phyloP scores from a whole-genome alignment of 2,329 filamentous ascomycete genomes.

The Talaromyces rugulosus region DNA sequence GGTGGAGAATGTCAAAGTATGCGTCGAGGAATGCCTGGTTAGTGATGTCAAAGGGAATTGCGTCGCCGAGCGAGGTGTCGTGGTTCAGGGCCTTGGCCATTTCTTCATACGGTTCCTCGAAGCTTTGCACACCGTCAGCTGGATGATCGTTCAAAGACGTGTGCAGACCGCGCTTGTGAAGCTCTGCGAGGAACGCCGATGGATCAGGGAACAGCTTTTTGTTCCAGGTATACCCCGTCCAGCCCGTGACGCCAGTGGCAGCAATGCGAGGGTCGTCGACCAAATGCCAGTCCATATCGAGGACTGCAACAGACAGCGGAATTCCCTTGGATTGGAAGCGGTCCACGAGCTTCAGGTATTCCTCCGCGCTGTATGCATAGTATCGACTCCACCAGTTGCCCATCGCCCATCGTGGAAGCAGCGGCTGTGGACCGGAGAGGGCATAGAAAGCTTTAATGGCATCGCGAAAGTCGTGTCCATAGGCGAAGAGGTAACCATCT shows the following conservation, averaged over 20 bases:
- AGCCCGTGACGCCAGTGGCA: slow-evolving; percentile 40
- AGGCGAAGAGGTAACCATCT: slow-evolving; percentile 59
- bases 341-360: slow-evolving; percentile 57
- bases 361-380: slow-evolving; percentile 52
- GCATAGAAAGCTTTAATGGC: slow-evolving; percentile 54
- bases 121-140: slow-evolving; percentile 53
- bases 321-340: slow-evolving; percentile 49
- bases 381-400: slow-evolving; percentile 66
- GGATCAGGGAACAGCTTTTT: slow-evolving; percentile 56
- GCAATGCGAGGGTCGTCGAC: slow-evolving; percentile 46
- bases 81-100: slow-evolving; percentile 51
- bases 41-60: slow-evolving; percentile 56
- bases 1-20: slow-evolving; percentile 56
- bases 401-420: slow-evolving; percentile 54
- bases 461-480: slow-evolving; percentile 53
- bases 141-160: slow-evolving; percentile 61
- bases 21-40: slow-evolving; percentile 53
- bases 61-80: slow-evolving; percentile 47
- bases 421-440: slow-evolving; percentile 54
- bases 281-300: slow-evolving; percentile 66
- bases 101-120: slow-evolving; percentile 54
- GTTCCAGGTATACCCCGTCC: slow-evolving; percentile 63
- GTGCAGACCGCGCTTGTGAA: slow-evolving; percentile 52
- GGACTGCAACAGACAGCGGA: slow-evolving; percentile 56
- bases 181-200: slow-evolving; percentile 44